Base-by-base conservation (phyloP, 148 eudicot genomes). In the Rhododendron mucronatum region DNA sequence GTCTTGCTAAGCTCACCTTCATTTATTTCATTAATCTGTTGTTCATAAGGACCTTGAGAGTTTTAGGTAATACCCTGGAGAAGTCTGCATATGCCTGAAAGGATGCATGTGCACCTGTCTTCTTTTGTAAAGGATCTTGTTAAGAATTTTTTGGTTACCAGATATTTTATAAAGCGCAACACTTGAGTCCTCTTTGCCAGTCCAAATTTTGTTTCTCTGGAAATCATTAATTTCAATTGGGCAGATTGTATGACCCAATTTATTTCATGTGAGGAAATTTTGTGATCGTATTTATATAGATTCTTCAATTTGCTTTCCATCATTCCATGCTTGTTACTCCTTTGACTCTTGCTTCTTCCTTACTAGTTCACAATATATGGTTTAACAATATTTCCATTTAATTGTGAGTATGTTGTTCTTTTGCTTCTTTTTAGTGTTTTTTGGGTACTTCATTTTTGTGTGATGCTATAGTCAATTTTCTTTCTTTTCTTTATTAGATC, bases 401-500 rank as follows among this genome's bases (percentile, higher is more conserved):
- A 26, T 74, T 71, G 6, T 7, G 30, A 23, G 26, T 45, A 41
- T 83, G 30, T 50, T 73, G 11, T 86, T 83, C 63, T 48, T 74
- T 69, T 39, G 69, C n/a, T 65, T 41, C 23, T 48, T 50, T n/a
- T 45, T 11, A 14, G 57, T 83, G 80, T 47, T 47, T 47, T 41
- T 59, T 86, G 15, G 47, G 16, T 84, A 71, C 8, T 30, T 71
- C 76, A 71, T 71, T 44, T 67, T 87, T 48, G 39, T 82, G 47
- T 85, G 81, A 73, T 88, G 84, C 84, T 83, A 44, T 65, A 21
- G 41, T 86, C 69, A 35, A 45, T 80, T 65, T 86, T 59, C 39
- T 85, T 79, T 82, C 39, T 39, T 85, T 48, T 84, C 53, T 81
- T 77, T 33, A 3, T 82, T 83, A 96, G 98, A 93, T 97, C 78